Conservation (phyloP, 179 eudicot genomes). For the Spergularia azorica region DNA sequence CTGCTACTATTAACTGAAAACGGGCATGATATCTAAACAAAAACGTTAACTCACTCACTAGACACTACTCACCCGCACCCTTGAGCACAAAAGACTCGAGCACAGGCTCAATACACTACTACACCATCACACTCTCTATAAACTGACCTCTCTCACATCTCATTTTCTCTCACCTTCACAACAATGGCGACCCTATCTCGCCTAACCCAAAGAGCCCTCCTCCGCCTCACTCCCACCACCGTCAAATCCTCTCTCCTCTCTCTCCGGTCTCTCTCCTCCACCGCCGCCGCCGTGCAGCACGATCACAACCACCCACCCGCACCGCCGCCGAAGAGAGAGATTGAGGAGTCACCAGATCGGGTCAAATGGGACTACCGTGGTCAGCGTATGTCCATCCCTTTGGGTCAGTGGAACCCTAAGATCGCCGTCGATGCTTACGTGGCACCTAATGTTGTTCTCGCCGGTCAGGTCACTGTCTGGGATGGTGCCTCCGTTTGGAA, state of each 20-base stretch:
- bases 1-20: too few species aligned
- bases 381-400: constrained; percentile 68
- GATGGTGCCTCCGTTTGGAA: constrained; percentile 96
- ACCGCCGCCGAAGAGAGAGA: constrained; percentile 30
- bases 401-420: constrained; percentile 94
- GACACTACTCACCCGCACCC: too few species aligned
- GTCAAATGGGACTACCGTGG: constrained; percentile 97
- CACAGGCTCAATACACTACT: background rate
- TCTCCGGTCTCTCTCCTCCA: constrained; percentile 40
- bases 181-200: constrained; percentile 66
- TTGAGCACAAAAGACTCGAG: too few species aligned
- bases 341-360: constrained; percentile 65
- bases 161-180: constrained; percentile 4
- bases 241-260: constrained; percentile 33
- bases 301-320: constrained; percentile 4
- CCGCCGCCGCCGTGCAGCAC: constrained; percentile 41
- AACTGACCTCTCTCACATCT: background rate
- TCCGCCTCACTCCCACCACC: constrained; percentile 28
- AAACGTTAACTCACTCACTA: too few species aligned
- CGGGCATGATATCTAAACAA: too few species aligned
- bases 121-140: too few species aligned
- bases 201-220: constrained; percentile 50
- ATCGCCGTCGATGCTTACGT: constrained; percentile 96
- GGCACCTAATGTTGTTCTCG: constrained; percentile 90
- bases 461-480: constrained; percentile 85